A percentile compares a stretch with the other conserved stretches of the same genome.
Conservation (phyloP, 2,329 filamentous ascomycete genomes). For the Paraphoma sp. region DNA sequence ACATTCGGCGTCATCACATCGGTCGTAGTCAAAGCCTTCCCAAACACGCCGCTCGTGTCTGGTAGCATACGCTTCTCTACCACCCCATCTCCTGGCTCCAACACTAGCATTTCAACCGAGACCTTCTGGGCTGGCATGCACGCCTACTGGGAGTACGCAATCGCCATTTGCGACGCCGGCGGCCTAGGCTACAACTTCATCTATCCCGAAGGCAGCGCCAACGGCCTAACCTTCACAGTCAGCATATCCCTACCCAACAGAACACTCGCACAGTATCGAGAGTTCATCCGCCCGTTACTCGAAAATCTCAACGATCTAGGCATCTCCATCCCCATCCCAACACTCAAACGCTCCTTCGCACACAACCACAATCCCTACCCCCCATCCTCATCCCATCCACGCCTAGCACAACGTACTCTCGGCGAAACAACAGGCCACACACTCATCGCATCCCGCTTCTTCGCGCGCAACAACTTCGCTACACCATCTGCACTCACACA, state of each 20-base stretch:
- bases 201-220: conserved; percentile 10
- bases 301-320: conserved; percentile 22
- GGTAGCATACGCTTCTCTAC: conserved; percentile 30
- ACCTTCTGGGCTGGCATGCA: conserved; percentile 36
- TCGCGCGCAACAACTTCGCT: conserved; percentile 21
- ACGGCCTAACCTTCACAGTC: conserved; percentile 28
- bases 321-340: conserved; percentile 19
- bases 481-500: conserved; percentile 5
- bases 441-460: conserved; percentile 34
- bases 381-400: not conserved
- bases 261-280: conserved; percentile 13
- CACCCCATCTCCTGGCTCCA: conserved; percentile 9
- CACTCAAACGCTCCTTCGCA: conserved; percentile 6
- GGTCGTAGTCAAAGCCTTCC: conserved; percentile 45
- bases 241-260: conserved; percentile 24
- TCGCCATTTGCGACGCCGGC: conserved; percentile 25
- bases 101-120: conserved; percentile 18
- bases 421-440: conserved; percentile 31
- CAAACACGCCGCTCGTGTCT: conserved; percentile 12
- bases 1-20: conserved; percentile 36
- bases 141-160: conserved; percentile 23
- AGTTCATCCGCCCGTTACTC: conserved; percentile 26
- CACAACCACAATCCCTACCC: conserved; percentile 1
- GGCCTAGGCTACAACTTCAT: conserved; percentile 40
- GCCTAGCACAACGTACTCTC: conserved; percentile 5